Evolutionary conservation across 1,139 yeast species (phyloP).

Genomic region (Saccharomyces uvarum): DNA sequence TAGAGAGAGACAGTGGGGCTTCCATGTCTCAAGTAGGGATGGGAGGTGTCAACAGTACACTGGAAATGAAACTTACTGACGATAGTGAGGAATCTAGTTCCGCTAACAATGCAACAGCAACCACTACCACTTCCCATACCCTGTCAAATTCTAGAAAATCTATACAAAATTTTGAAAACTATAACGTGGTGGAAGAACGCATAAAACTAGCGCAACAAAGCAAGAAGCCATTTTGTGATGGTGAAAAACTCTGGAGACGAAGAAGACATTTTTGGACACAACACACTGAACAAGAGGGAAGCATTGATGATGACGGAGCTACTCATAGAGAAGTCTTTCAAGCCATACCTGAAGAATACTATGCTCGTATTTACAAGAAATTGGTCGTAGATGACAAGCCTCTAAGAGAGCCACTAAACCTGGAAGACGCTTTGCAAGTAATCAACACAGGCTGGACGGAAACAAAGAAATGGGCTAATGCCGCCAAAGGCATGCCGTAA

Average conservation of each 20-base stretch:
- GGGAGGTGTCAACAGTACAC: slow-evolving; percentile 5
- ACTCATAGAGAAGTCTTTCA: slow-evolving; percentile 18
- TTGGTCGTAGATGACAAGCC: slow-evolving; percentile 53
- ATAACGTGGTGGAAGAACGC: slow-evolving; percentile 31
- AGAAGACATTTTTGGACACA: slow-evolving; percentile 54
- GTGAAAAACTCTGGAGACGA: slow-evolving; percentile 51
- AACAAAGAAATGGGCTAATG: slow-evolving; percentile 54
- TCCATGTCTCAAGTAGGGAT: slow-evolving; percentile 14
- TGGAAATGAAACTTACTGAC: slow-evolving; percentile 17
- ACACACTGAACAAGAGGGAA: slow-evolving; percentile 24
- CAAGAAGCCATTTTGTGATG: slow-evolving; percentile 35
- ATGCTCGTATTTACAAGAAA: slow-evolving; percentile 48
- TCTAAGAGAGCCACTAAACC: slow-evolving; percentile 51
- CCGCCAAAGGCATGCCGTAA: slow-evolving; percentile 27
- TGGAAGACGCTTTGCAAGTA: slow-evolving; percentile 51
- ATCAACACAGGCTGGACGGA: slow-evolving; percentile 66
- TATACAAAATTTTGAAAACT: slow-evolving; percentile 25
- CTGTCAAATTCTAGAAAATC: slow-evolving; percentile 6
- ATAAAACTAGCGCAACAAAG: slow-evolving; percentile 23
- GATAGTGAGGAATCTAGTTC: slow-evolving; percentile 16
- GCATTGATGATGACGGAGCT: slow-evolving; percentile 14
- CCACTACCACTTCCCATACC: slow-evolving; percentile 1
- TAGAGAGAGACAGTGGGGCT: slow-evolving; percentile 19
- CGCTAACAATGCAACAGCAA: slow-evolving; percentile 12
- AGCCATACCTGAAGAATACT: slow-evolving; percentile 37